Conservation (phyloP, 257 asterid species). For the Dorcoceras hygrometricum region DNA sequence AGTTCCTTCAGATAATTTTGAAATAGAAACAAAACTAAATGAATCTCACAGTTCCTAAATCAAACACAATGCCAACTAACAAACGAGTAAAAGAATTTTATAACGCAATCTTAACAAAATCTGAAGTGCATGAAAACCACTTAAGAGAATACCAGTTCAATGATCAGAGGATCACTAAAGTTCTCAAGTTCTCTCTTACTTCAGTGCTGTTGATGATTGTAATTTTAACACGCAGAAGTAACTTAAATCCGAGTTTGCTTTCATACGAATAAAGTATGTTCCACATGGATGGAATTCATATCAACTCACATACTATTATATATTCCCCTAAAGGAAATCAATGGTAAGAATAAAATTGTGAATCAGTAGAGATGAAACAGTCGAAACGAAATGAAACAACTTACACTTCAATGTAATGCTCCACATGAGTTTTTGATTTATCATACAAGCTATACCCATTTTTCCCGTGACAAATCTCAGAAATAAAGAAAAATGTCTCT, state of each 20-base stretch:
- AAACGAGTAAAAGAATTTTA: slow-evolving; percentile 1
- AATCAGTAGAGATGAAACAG: slow-evolving; percentile 12
- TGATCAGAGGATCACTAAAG: slow-evolving; percentile 3
- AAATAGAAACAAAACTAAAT: slow-evolving; percentile 5
- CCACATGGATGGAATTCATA: slow-evolving; percentile 12
- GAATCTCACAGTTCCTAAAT: slow-evolving; percentile 2
- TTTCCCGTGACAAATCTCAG: slow-evolving; percentile 54
- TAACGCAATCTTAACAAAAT: slow-evolving; percentile 1
- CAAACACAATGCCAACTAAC: background rate
- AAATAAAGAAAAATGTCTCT: slow-evolving; percentile 63
- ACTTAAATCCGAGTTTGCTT: slow-evolving; percentile 13
- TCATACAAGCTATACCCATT: slow-evolving; percentile 52
- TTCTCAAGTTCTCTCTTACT: background rate
- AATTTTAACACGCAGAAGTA: slow-evolving; percentile 6
- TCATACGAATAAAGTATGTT: background rate
- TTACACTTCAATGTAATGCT: slow-evolving; percentile 69
- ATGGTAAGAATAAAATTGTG: slow-evolving; percentile 16
- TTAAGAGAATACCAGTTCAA: slow-evolving; percentile 4
- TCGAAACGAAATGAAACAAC: slow-evolving; percentile 27
- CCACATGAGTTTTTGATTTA: slow-evolving; percentile 52
- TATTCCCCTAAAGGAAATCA: slow-evolving; percentile 5
- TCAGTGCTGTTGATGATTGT: slow-evolving; percentile 8
- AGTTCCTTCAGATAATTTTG: slow-evolving; percentile 4
- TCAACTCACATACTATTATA: slow-evolving; percentile 10
- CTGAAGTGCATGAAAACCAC: slow-evolving; percentile 5